Evolutionary conservation across 306 rosid species (phyloP).

Genomic region (Leucaena leucocephala): DNA sequence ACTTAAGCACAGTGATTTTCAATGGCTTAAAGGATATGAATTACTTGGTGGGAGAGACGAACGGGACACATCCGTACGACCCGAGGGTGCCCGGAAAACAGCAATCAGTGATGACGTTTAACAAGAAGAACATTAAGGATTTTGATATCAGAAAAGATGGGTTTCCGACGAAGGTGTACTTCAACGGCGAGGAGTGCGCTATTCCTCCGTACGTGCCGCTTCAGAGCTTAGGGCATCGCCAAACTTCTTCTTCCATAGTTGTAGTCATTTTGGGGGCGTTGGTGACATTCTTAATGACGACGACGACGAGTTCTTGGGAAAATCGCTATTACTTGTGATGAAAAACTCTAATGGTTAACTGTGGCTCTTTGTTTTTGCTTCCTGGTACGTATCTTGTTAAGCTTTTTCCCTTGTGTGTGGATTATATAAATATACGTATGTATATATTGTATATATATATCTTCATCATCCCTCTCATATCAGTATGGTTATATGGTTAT

Average conservation of each 20-base stretch:
- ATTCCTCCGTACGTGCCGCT: conserved; percentile 60
- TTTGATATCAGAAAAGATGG: conserved; percentile 59
- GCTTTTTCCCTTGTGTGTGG: conserved; percentile 26
- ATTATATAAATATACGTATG: too few species aligned
- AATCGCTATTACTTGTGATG: not conserved
- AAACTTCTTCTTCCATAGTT: conserved; percentile 23
- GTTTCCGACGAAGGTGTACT: conserved; percentile 71
- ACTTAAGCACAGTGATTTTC: conserved; percentile 56
- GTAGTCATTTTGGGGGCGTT: conserved; percentile 37
- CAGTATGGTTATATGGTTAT: not conserved
- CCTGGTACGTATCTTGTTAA: not conserved
- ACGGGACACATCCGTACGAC: conserved; percentile 43
- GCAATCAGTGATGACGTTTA: conserved; percentile 73
- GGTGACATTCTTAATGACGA: conserved; percentile 45
- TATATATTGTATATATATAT: too few species aligned
- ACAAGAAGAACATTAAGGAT: conserved; percentile 46
- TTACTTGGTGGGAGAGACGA: conserved; percentile 58
- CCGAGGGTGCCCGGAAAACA: conserved; percentile 86
- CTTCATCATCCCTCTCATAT: not conserved
- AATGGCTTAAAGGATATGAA: conserved; percentile 67
- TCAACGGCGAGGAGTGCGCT: conserved; percentile 83
- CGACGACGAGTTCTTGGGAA: conserved; percentile 15
- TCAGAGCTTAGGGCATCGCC: conserved; percentile 30
- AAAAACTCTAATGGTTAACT: not conserved
- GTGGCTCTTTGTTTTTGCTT: not conserved